These are phyloP conservation scores for Populus hybrid DNA, from an alignment of 441 rosid species.

Conservation along the genomic window DNA sequence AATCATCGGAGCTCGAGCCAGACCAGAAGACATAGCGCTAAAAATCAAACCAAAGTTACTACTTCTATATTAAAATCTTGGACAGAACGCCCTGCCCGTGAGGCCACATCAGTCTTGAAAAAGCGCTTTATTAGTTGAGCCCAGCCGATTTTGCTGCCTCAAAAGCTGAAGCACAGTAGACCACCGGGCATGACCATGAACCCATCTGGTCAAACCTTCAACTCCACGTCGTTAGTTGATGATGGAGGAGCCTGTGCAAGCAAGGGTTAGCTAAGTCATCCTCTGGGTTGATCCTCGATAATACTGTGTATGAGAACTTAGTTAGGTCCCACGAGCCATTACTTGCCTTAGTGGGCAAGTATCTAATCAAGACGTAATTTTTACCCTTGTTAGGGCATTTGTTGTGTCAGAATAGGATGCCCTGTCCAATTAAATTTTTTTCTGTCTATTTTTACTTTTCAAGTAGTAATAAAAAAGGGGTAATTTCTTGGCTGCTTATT, in stretches of 20 bases:
- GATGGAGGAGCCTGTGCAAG: background rate
- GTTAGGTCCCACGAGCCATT: slow-evolving; percentile 10
- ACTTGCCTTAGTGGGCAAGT: slow-evolving; percentile 32
- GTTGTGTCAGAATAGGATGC: background rate
- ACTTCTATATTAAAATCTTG: background rate
- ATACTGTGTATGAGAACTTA: background rate
- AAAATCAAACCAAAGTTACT: background rate
- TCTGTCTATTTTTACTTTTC: background rate
- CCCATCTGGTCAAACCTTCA: background rate
- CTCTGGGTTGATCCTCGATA: background rate
- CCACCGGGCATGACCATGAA: background rate
- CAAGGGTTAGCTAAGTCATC: background rate
- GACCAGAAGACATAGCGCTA: background rate
- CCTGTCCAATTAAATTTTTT: background rate
- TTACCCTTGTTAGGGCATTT: background rate
- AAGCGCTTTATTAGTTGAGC: background rate
- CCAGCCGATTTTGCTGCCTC: background rate
- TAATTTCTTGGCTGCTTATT: too few relatives aligned
- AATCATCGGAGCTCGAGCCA: background rate
- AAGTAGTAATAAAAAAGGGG: background rate
- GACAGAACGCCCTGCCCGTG: background rate
- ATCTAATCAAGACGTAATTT: background rate
- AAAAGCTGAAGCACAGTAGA: background rate
- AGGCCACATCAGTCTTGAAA: background rate
- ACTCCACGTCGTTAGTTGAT: background rate